These are phyloP conservation scores for Populus tremula DNA, from an alignment of 345 rosid species.

Conservation along the genomic window DNA sequence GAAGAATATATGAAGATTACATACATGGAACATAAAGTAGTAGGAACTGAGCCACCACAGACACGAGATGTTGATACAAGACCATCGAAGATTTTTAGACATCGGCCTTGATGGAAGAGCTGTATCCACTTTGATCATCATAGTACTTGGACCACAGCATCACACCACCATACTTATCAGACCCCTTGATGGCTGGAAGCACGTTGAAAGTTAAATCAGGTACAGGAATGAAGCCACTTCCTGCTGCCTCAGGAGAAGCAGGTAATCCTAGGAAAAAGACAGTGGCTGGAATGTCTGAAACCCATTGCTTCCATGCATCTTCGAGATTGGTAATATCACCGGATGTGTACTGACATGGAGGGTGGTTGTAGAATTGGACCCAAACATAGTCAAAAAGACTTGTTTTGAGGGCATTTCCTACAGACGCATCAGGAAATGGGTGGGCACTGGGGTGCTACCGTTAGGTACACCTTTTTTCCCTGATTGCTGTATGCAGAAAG, in stretches of 20 bases:
- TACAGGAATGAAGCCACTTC: conserved; percentile 11
- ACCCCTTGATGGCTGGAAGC: conserved; percentile 11
- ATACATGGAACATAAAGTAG: no score
- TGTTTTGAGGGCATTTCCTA: conserved; percentile 1
- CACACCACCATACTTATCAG: conserved; percentile 14
- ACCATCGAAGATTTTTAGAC: not conserved
- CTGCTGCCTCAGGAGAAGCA: conserved; percentile 15
- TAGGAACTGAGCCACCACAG: no score
- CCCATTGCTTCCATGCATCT: conserved; percentile 11
- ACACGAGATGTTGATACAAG: no score
- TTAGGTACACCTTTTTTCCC: conserved; percentile 5
- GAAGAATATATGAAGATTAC: no score
- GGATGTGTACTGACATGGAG: conserved; percentile 5
- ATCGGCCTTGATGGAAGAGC: conserved; percentile 6
- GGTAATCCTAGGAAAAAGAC: conserved; percentile 9
- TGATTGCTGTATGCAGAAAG: conserved; percentile 12
- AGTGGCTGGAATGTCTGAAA: not conserved
- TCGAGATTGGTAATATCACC: not conserved
- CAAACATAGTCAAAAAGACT: conserved; percentile 15
- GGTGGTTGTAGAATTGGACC: conserved; percentile 9
- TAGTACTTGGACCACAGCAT: conserved; percentile 22
- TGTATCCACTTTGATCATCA: conserved; percentile 18
- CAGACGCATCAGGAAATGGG: conserved; percentile 15
- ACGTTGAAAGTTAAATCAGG: conserved; percentile 1
- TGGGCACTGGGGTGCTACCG: conserved; percentile 14